These are phyloP conservation scores for Piper betle DNA, from an alignment of 164 flowering plant species.

Conservation along the genomic window DNA sequence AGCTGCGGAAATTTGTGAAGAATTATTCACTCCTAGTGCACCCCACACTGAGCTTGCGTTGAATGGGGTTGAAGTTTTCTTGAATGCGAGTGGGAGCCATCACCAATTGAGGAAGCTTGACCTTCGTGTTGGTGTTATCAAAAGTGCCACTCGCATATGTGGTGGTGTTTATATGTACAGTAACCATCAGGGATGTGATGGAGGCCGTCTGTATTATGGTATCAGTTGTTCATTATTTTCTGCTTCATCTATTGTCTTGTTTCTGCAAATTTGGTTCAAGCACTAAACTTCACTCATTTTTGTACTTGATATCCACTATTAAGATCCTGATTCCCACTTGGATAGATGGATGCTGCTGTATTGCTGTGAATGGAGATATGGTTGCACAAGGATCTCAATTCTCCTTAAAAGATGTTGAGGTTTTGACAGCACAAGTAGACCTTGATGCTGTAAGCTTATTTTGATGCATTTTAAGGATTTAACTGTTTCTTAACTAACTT, in stretches of 20 bases:
- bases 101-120: slow-evolving; percentile 93
- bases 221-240: neutral
- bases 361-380: slow-evolving; percentile 83
- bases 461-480: neutral
- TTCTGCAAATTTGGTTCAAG: too few relatives aligned
- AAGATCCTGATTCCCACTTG: slow-evolving; percentile 2
- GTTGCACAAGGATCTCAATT: slow-evolving; percentile 96
- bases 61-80: slow-evolving; percentile 88
- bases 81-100: slow-evolving; percentile 99
- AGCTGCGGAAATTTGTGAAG: slow-evolving; percentile 94
- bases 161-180: slow-evolving; percentile 99
- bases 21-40: slow-evolving; percentile 69
- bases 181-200: slow-evolving; percentile 98
- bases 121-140: slow-evolving; percentile 65
- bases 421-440: slow-evolving; percentile 83
- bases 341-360: slow-evolving; percentile 83
- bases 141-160: slow-evolving; percentile 68
- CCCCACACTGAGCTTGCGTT: slow-evolving; percentile 85
- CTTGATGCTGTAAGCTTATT: slow-evolving; percentile 64
- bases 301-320: neutral
- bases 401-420: slow-evolving; percentile 91
- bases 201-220: slow-evolving; percentile 94
- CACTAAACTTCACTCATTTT: neutral
- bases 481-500: neutral
- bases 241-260: too few relatives aligned